Evolutionary conservation across 129 eudicot species (phyloP), one percentile per base, ranked within the genome.

Genomic region (Flaveria linearis): DNA sequence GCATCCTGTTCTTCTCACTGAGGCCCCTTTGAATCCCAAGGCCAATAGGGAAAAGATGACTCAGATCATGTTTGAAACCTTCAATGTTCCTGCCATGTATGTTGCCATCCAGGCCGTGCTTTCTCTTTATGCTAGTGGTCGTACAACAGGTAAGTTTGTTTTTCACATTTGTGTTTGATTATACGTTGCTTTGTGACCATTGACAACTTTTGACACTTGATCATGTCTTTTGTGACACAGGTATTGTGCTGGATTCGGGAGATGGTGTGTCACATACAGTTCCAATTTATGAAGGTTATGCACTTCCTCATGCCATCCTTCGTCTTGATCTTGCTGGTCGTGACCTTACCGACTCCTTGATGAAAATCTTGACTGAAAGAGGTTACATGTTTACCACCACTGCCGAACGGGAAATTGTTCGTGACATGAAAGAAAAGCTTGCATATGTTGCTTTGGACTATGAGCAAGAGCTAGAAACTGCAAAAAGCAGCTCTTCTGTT

Each of bases 371-470:
- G 73, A 90, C 96, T 3, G 92, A 90, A 58, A 90, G 92, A 85
- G 96, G 96, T 81, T 90, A 90, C 87, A 90, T 90, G 96, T 90
- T 90, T 84, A 90, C 96, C 79, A 90, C 96, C 77, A 85, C 92
- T 43, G 96, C 96, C 12, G 96, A 90, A 56, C 96, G 92, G 87
- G 96, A 90, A 87, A 90, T 90, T 87, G 96, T 90, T 13, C 92
- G 92, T 83, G 96, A 90, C 62, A 83, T 90, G 81, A 90, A 90
- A 82, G 92, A 90, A 33, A 90, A 90, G 78, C 92, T 90, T 65
- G 96, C 96, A 15, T 89, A 89, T 28, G 92, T 89, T 16, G 96
- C 95, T 22, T 85, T 89, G 1, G 92, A 87, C 86, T 89, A 78
- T 25, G 96, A 89, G 80, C 96, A 89, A 68, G 96, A 89, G 83